phyloP scores from a whole-genome alignment of 73 alveolate genomes.

The Stentor roeselii region DNA sequence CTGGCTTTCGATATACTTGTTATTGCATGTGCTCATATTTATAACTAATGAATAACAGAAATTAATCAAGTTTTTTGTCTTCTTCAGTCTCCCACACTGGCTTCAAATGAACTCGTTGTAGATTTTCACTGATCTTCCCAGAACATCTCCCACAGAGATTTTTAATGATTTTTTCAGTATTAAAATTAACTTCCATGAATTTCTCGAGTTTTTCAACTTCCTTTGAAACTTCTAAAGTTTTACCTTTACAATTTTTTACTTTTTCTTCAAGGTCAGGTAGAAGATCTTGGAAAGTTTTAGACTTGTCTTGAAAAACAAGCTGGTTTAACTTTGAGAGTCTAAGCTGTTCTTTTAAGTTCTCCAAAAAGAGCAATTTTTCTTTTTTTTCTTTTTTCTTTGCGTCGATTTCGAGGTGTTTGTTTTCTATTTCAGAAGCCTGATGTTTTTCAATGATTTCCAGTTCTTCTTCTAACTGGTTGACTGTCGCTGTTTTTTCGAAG shows the following conservation, averaged over 20 bases:
- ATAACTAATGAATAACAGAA: too few species aligned
- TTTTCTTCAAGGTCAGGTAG: neutral
- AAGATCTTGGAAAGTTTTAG: neutral
- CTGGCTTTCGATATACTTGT: too few species aligned
- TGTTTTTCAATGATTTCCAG: neutral
- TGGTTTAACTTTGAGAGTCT: neutral
- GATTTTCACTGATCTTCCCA: neutral
- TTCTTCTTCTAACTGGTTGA: slow-evolving; percentile 8
- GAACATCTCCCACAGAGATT: neutral
- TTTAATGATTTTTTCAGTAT: neutral
- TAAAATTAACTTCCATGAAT: neutral
- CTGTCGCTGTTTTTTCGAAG: slow-evolving; percentile 18
- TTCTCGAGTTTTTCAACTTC: neutral
- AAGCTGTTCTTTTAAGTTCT: neutral
- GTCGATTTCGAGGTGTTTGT: neutral
- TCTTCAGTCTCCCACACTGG: too few species aligned
- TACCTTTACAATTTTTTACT: neutral
- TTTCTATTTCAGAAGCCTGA: neutral
- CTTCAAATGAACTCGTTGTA: too few species aligned
- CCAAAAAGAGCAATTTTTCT: neutral
- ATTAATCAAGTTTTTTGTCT: too few species aligned
- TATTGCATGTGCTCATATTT: too few species aligned
- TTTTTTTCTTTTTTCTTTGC: neutral
- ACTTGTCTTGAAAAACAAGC: neutral
- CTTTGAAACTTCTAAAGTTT: neutral